A percentile compares a stretch with the other conserved stretches of the same genome.
Evolutionary conservation across 75 land plant species (phyloP).

Genomic region (Cryptomeria japonica): DNA sequence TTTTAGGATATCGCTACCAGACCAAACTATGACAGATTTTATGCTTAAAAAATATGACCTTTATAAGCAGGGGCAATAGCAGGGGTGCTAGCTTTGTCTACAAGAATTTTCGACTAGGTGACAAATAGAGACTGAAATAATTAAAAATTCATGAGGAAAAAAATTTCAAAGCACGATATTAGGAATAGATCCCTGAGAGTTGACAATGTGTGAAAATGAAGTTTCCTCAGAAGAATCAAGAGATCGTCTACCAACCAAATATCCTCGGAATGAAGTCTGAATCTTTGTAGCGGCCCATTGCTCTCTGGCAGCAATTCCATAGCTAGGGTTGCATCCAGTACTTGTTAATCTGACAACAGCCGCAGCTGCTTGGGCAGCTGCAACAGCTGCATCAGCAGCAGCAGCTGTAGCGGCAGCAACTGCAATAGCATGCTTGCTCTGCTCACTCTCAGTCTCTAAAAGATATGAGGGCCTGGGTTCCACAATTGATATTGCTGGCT

Average conservation of each 20-base stretch:
- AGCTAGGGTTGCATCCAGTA: background rate
- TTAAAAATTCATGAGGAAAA: background rate
- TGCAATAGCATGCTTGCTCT: conserved; percentile 70
- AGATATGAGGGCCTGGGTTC: conserved; percentile 1
- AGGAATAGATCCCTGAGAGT: background rate
- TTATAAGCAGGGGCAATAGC: background rate
- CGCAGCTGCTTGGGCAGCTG: conserved; percentile 71
- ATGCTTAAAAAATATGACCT: background rate
- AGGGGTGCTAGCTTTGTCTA: background rate
- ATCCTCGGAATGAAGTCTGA: conserved; percentile 73
- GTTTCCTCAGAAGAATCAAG: background rate
- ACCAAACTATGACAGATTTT: background rate
- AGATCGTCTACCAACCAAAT: conserved; percentile 54
- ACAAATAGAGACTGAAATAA: background rate
- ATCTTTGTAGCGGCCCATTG: conserved; percentile 78
- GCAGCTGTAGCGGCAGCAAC: conserved; percentile 73
- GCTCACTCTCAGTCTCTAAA: conserved; percentile 41
- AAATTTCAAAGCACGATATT: background rate
- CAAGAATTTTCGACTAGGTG: background rate
- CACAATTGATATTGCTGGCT: conserved; percentile 14
- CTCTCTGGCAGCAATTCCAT: conserved; percentile 28
- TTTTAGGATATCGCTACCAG: background rate
- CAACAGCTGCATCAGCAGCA: conserved; percentile 75
- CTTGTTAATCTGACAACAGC: conserved; percentile 55
- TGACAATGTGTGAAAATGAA: background rate